Evolutionary conservation across 2,329 filamentous ascomycete genomes (phyloP).

Genomic region (Aspergillus quadricinctus): DNA sequence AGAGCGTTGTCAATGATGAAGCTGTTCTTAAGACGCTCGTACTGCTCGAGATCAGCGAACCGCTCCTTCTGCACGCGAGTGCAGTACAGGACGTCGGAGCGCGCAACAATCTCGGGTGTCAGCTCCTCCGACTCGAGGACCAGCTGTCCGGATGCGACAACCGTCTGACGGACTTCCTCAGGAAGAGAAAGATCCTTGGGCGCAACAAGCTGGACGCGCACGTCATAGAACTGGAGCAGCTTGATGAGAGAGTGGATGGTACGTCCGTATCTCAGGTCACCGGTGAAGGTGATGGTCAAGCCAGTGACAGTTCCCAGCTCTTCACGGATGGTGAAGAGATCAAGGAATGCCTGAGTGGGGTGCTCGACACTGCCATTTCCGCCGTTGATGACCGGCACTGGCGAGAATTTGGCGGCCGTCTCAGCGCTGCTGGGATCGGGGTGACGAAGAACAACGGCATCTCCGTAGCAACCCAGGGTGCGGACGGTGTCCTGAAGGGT

Average conservation of each 20-base stretch:
- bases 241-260: slow-evolving; percentile 94
- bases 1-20: slow-evolving; percentile 89
- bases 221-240: slow-evolving; percentile 91
- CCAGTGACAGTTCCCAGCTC: slow-evolving; percentile 94
- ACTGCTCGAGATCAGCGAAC: slow-evolving; percentile 75
- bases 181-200: slow-evolving; percentile 77
- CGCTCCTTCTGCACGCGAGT: slow-evolving; percentile 96
- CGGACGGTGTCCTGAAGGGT: slow-evolving; percentile 88
- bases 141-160: slow-evolving; percentile 72
- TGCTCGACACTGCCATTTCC: slow-evolving; percentile 96
- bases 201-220: slow-evolving; percentile 85
- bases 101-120: slow-evolving; percentile 79
- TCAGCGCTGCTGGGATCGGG: slow-evolving; percentile 77
- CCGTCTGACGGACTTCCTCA: slow-evolving; percentile 64
- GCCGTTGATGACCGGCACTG: slow-evolving; percentile 92
- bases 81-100: slow-evolving; percentile 91
- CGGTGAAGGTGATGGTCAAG: slow-evolving; percentile 91
- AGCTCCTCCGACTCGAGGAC: slow-evolving; percentile 70
- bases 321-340: slow-evolving; percentile 97
- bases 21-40: slow-evolving; percentile 80
- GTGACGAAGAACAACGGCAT: slow-evolving; percentile 94
- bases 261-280: slow-evolving; percentile 87
- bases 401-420: slow-evolving; percentile 78
- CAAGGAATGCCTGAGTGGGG: slow-evolving; percentile 94
- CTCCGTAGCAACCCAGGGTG: slow-evolving; percentile 88